Base-by-base conservation (phyloP, 495 filamentous ascomycete species). In the Tuber umbilicatum region DNA sequence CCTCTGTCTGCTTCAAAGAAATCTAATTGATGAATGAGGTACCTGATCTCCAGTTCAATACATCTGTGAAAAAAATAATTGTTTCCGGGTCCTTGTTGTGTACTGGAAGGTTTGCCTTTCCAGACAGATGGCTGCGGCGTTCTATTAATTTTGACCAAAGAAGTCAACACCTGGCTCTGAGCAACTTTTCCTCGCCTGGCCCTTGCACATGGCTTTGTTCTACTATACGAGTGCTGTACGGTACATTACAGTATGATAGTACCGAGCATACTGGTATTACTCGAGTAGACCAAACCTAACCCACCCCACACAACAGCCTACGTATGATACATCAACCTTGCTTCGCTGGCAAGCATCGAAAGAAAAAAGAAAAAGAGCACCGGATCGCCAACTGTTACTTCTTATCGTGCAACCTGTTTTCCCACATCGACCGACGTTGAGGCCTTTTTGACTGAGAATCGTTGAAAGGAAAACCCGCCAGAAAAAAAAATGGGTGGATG, bases 261-360 rank as follows among this genome's bases (percentile, higher is more conserved):
- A n/a, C n/a, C n/a, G n/a, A n/a, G n/a, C n/a, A n/a, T n/a, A n/a
- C n/a, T n/a, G n/a, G n/a, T n/a, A n/a, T n/a, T n/a, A n/a, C n/a
- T n/a, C n/a, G n/a, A n/a, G 9, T n/a, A 2, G 21, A 2, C 1
- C 45, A 50, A 27, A 60, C 50, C 50, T 60, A 60, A 60, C 50
- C 50, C 50, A 60, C 50, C 50, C n/a, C 50, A 31, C 50, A 31
- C 12, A 60, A 5, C 50, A 60, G 7, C n/a, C 23, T n/a, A n/a
- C 21, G 7, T 31, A 64, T 4, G 12, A 7, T 35, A 35, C 31
- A 64, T 31, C 55, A 64, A 64, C 14, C 27, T 39, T 70, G 69
- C 37, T 70, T 35, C 35, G 67, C 55, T 70, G 38, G 55, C 68
- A 73, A 73, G 71, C 40, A 72, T 27, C 12, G 7, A 73, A 73